phyloP scores from a whole-genome alignment of 2,329 filamentous ascomycete species.

The Sclerotinia minor region DNA sequence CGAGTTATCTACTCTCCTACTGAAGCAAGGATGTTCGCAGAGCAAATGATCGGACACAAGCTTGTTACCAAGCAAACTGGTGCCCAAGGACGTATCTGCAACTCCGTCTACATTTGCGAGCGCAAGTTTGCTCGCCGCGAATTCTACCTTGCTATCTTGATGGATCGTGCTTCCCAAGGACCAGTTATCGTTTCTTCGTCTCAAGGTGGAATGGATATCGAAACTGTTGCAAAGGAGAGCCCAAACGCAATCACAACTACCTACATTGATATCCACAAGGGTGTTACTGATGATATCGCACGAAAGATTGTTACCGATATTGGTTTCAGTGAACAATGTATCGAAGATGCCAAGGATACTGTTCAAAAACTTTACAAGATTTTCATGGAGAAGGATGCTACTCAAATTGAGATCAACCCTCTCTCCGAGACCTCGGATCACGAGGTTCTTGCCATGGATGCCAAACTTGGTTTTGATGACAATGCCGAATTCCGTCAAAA shows the following conservation, averaged over 20 bases:
- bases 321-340: conserved; percentile 96
- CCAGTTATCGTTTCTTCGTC: conserved; percentile 97
- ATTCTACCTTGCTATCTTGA: conserved; percentile 98
- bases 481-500: conserved; percentile 98
- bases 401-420: conserved; percentile 99
- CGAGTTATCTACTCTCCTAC: conserved; percentile 98
- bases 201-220: conserved; percentile 99
- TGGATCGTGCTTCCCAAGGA: conserved; percentile 89
- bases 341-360: conserved; percentile 91
- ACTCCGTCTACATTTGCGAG: conserved; percentile 97
- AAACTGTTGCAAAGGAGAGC: conserved; percentile 96
- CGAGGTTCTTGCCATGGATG: conserved; percentile 98
- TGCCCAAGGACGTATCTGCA: conserved; percentile 89
- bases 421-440: conserved; percentile 97
- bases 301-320: conserved; percentile 85
- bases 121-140: conserved; percentile 98
- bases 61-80: conserved; percentile 99
- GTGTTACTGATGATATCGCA: conserved; percentile 94
- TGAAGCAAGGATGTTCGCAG: conserved; percentile 93
- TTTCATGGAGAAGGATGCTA: conserved; percentile 97
- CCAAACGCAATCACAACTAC: conserved; percentile 95
- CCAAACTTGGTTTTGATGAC: conserved; percentile 98
- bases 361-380: conserved; percentile 99
- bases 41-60: conserved; percentile 99
- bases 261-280: conserved; percentile 87